Evolutionary conservation across 2,329 filamentous ascomycete genomes (phyloP).

Genomic region (Cladobotryum mycophilum): DNA sequence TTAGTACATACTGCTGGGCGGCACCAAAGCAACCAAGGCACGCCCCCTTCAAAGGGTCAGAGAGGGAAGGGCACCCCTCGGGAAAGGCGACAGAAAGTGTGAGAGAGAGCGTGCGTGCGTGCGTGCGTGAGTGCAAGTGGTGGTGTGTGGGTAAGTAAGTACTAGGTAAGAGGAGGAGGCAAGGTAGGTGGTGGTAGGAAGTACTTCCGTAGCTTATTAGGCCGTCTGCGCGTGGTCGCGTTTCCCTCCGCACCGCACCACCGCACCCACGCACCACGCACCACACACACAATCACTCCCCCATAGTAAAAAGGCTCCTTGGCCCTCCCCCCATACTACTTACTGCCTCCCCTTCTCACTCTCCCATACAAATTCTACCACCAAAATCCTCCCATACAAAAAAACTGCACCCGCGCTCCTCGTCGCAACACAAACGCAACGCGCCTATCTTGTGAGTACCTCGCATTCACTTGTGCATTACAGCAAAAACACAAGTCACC

Average conservation of each 20-base stretch:
- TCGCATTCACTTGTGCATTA: slow-evolving; percentile 31
- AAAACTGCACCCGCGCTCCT: slow-evolving; percentile 33
- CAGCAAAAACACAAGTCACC: slow-evolving; percentile 34
- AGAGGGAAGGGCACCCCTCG: slow-evolving; percentile 1
- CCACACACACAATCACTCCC: slow-evolving; percentile 46
- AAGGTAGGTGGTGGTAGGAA: background rate
- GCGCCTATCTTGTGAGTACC: slow-evolving; percentile 47
- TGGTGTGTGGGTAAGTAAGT: slow-evolving; percentile 11
- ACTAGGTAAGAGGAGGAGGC: too few species aligned
- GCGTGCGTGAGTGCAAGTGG: slow-evolving; percentile 1
- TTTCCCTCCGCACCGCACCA: slow-evolving; percentile 17
- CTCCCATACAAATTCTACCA: slow-evolving; percentile 57
- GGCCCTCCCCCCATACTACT: slow-evolving; percentile 48
- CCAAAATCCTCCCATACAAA: slow-evolving; percentile 46
- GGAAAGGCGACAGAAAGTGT: background rate
- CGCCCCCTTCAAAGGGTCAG: slow-evolving; percentile 7
- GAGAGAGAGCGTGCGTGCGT: slow-evolving; percentile 5
- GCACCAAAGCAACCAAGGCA: slow-evolving; percentile 2
- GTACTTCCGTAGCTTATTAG: slow-evolving; percentile 5
- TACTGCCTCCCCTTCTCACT: slow-evolving; percentile 48
- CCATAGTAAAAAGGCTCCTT: slow-evolving; percentile 60
- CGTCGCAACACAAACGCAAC: slow-evolving; percentile 37
- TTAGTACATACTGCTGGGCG: background rate
- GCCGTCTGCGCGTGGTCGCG: slow-evolving; percentile 13
- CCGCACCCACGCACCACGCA: too few species aligned